Conservation (phyloP, 176 grass and related monocot species). For the Neostapfia colusana region DNA sequence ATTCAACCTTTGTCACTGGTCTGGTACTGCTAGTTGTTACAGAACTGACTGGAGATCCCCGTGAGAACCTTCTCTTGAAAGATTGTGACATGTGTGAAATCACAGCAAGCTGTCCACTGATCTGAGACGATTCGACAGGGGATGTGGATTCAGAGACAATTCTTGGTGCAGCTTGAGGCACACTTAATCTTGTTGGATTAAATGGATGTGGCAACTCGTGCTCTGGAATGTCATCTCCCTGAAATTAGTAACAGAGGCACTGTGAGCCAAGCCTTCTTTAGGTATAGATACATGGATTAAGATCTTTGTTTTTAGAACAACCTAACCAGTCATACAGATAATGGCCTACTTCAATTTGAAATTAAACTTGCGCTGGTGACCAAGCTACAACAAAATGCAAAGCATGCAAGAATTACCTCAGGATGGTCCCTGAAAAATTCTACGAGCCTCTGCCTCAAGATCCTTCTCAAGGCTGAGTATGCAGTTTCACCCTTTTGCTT, state of each 20-base stretch:
- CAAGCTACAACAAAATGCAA: neutral
- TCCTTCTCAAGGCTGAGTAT: conserved; percentile 56
- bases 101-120: conserved; percentile 29
- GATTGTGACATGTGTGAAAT: conserved; percentile 63
- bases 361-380: neutral
- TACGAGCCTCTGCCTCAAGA: conserved; percentile 77
- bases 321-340: neutral
- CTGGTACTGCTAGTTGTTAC: conserved; percentile 1
- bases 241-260: conserved; percentile 25
- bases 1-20: neutral
- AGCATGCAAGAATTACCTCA: conserved; percentile 42
- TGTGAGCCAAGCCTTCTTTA: neutral
- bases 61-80: conserved; percentile 67
- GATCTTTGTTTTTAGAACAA: neutral
- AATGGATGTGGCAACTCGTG: conserved; percentile 76
- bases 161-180: conserved; percentile 15
- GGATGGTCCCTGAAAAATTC: conserved; percentile 71
- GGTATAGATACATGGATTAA: neutral
- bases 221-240: conserved; percentile 79
- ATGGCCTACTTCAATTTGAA: neutral
- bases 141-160: neutral
- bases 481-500: conserved; percentile 64
- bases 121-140: neutral
- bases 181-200: conserved; percentile 34
- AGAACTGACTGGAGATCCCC: conserved; percentile 25